These are phyloP conservation scores for Globisporangium nagaii DNA, from an alignment of 352 stramenopile genomes.

Conservation along the genomic window DNA sequence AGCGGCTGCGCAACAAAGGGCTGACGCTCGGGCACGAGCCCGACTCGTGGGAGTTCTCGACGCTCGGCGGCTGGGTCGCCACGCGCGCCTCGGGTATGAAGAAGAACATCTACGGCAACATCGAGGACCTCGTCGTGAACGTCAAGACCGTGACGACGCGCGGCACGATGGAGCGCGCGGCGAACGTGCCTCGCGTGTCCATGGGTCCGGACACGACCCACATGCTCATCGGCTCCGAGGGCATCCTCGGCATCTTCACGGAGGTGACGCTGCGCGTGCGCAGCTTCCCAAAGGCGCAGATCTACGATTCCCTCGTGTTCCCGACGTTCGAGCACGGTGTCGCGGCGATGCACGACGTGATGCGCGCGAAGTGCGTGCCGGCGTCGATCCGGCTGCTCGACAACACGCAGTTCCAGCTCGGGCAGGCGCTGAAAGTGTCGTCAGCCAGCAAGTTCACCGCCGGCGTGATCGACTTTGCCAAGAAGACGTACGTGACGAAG, in stretches of 20 bases:
- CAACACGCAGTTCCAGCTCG: slow-evolving; percentile 94
- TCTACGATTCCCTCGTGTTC: slow-evolving; percentile 92
- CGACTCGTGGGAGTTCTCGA: slow-evolving; percentile 93
- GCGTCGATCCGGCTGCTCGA: slow-evolving; percentile 91
- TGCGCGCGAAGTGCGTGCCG: slow-evolving; percentile 55
- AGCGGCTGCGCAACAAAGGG: slow-evolving; percentile 75
- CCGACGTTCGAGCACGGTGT: slow-evolving; percentile 74
- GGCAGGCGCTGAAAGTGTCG: slow-evolving; percentile 85
- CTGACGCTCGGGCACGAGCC: slow-evolving; percentile 92
- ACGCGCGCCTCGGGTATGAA: slow-evolving; percentile 94
- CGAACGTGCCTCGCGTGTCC: slow-evolving; percentile 67
- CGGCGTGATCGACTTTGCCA: slow-evolving; percentile 64
- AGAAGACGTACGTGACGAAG: slow-evolving; percentile 83
- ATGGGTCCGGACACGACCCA: slow-evolving; percentile 89
- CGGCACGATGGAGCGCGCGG: slow-evolving; percentile 50
- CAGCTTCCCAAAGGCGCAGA: slow-evolving; percentile 63
- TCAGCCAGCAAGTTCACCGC: slow-evolving; percentile 38
- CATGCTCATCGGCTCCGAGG: slow-evolving; percentile 88
- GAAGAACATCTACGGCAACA: slow-evolving; percentile 93
- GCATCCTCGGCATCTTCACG: slow-evolving; percentile 93
- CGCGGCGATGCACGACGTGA: slow-evolving; percentile 78
- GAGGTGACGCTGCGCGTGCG: slow-evolving; percentile 91
- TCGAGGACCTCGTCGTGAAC: slow-evolving; percentile 90
- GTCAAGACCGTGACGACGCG: slow-evolving; percentile 67
- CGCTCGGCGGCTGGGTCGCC: slow-evolving; percentile 89